These are phyloP conservation scores for Scleroderma citrinum DNA, from an alignment of 768 basidiomycete genomes.

Conservation along the genomic window DNA sequence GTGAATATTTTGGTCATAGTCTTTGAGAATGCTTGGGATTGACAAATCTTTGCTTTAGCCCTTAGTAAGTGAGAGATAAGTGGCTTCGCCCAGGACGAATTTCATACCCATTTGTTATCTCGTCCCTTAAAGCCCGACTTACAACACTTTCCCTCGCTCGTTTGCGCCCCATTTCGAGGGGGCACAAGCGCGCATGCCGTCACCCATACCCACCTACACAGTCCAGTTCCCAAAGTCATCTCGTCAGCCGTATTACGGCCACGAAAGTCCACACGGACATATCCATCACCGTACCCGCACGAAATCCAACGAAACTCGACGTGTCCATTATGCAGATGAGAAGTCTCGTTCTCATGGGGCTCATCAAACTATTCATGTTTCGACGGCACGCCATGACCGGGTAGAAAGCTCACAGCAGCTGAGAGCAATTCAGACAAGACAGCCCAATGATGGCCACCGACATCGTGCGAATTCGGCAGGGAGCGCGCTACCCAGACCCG, in stretches of 20 bases:
- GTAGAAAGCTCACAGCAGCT: conserved; percentile 3
- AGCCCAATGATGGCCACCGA: conserved; percentile 10
- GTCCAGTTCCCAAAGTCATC: conserved; percentile 1
- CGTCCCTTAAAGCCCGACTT: conserved; percentile 12
- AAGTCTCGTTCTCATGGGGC: conserved; percentile 6
- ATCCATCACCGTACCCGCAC: background rate
- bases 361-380: conserved; percentile 1
- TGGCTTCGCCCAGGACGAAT: background rate
- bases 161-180: background rate
- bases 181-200: background rate
- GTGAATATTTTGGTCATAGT: conserved; percentile 8
- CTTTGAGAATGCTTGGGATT: background rate
- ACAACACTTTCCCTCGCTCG: conserved; percentile 26
- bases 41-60: background rate
- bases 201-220: conserved; percentile 1
- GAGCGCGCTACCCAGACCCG: background rate
- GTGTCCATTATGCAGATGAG: conserved; percentile 22
- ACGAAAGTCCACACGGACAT: conserved; percentile 4
- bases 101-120: conserved; percentile 8
- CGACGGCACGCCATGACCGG: background rate
- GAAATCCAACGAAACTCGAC: conserved; percentile 12
- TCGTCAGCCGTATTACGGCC: conserved; percentile 3
- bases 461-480: conserved; percentile 19
- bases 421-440: conserved; percentile 3
- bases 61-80: conserved; percentile 17